Evolutionary conservation across 495 filamentous ascomycete species (phyloP).

Genomic region (Elaphomyces granulatus): DNA sequence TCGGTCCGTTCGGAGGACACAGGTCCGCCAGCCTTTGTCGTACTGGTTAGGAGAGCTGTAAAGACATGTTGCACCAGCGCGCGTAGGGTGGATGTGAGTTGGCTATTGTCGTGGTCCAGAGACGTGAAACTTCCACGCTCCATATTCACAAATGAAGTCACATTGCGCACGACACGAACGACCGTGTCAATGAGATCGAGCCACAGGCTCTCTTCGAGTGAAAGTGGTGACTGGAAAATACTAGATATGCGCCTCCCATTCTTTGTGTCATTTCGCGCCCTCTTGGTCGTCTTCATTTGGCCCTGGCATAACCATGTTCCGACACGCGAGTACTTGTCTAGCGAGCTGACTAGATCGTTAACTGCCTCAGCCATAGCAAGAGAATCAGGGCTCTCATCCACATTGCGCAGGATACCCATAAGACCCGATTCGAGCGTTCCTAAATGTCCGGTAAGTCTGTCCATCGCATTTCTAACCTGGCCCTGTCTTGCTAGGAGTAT

Average conservation of each 20-base stretch:
- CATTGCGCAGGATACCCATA: slow-evolving; percentile 49
- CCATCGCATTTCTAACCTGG: slow-evolving; percentile 68
- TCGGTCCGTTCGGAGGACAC: slow-evolving; percentile 34
- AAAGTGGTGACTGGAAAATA: slow-evolving; percentile 44
- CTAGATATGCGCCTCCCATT: slow-evolving; percentile 20
- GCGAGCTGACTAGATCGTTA: slow-evolving; percentile 48
- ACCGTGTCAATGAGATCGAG: slow-evolving; percentile 76
- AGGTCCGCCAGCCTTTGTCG: slow-evolving; percentile 24
- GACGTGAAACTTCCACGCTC: not conserved
- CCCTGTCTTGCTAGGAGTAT: slow-evolving; percentile 85
- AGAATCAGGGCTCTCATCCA: slow-evolving; percentile 39
- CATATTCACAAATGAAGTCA: slow-evolving; percentile 20
- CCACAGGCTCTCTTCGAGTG: slow-evolving; percentile 74
- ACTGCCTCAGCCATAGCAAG: slow-evolving; percentile 38
- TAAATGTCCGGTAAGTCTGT: slow-evolving; percentile 65
- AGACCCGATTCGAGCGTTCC: slow-evolving; percentile 65
- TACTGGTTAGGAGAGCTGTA: slow-evolving; percentile 67
- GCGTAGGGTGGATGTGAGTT: slow-evolving; percentile 52
- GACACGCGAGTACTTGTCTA: slow-evolving; percentile 80
- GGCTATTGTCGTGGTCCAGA: slow-evolving; percentile 1
- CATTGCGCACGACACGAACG: slow-evolving; percentile 60
- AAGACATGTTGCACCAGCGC: slow-evolving; percentile 79
- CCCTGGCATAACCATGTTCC: slow-evolving; percentile 93
- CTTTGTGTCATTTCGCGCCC: slow-evolving; percentile 21
- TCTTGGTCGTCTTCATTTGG: slow-evolving; percentile 54